phyloP scores from a whole-genome alignment of 208 protist genomes.

The Trypanosoma cruzi region DNA sequence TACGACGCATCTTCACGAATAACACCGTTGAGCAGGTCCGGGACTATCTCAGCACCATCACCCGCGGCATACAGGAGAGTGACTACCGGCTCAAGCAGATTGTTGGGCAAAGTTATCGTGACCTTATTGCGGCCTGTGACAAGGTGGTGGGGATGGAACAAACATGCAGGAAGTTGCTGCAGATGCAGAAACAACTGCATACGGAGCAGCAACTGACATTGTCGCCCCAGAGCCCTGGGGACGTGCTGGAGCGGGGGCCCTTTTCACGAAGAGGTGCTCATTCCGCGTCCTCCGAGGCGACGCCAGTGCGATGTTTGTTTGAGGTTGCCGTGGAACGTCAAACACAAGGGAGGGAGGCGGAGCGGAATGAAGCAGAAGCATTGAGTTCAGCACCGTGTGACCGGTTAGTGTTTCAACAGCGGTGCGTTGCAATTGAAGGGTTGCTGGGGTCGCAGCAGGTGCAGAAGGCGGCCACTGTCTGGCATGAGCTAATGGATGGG shows the following conservation, averaged over 20 bases:
- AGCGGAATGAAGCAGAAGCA: not conserved
- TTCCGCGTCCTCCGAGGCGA: not conserved
- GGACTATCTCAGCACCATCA: slow-evolving; percentile 56
- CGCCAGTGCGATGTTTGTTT: no score
- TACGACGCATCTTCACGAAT: slow-evolving; percentile 51
- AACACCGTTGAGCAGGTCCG: slow-evolving; percentile 60
- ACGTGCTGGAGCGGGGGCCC: not conserved
- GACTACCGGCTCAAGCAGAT: slow-evolving; percentile 42
- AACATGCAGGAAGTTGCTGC: slow-evolving; percentile 45
- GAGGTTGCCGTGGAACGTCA: not conserved
- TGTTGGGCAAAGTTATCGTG: slow-evolving; percentile 61
- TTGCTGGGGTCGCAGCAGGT: slow-evolving; percentile 16
- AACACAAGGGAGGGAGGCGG: not conserved
- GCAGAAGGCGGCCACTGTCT: slow-evolving; percentile 6
- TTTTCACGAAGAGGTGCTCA: not conserved
- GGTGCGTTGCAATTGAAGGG: slow-evolving; percentile 19
- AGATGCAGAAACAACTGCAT: slow-evolving; percentile 28
- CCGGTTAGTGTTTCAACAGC: not conserved
- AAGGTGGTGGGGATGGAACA: slow-evolving; percentile 54
- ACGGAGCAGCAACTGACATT: not conserved
- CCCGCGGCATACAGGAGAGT: slow-evolving; percentile 57
- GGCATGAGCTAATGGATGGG: not conserved
- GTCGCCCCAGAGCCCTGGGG: not conserved
- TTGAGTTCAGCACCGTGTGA: not conserved
- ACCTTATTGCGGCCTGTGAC: slow-evolving; percentile 59